phyloP scores from a whole-genome alignment of 2,329 filamentous ascomycete genomes.

The Sclerotinia nivalis region DNA sequence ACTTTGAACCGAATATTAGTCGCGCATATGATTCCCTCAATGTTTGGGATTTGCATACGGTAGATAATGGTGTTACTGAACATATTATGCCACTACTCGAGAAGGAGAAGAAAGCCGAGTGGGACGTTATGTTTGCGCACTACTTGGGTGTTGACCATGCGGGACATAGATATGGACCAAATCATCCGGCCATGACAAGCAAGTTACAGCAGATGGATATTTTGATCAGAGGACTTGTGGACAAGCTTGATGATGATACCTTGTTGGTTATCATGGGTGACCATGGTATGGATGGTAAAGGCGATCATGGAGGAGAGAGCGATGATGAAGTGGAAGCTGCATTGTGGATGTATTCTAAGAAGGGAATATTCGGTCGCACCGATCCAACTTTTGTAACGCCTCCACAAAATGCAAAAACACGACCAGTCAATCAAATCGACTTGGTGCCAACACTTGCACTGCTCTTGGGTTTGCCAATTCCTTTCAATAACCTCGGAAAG shows the following conservation, averaged over 20 bases:
- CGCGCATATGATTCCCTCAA: constrained; percentile 95
- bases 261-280: constrained; percentile 97
- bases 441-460: constrained; percentile 89
- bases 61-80: constrained; percentile 91
- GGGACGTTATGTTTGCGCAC: constrained; percentile 95
- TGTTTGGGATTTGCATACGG: constrained; percentile 95
- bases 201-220: constrained; percentile 91
- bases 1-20: constrained; percentile 86
- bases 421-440: constrained; percentile 84
- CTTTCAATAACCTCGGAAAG: constrained; percentile 90
- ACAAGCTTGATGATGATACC: constrained; percentile 77
- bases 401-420: constrained; percentile 71
- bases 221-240: constrained; percentile 71
- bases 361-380: constrained; percentile 77
- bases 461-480: constrained; percentile 86
- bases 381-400: constrained; percentile 58
- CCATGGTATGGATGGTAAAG: constrained; percentile 96
- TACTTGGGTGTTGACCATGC: constrained; percentile 96
- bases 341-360: constrained; percentile 97
- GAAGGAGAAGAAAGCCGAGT: constrained; percentile 63
- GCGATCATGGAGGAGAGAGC: constrained; percentile 97
- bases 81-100: constrained; percentile 84
- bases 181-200: constrained; percentile 86
- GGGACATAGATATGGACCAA: constrained; percentile 91
- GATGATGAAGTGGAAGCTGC: constrained; percentile 94